Evolutionary conservation across 1,284 basidiomycete species (phyloP).

Genomic region (Pterulicium gracile): DNA sequence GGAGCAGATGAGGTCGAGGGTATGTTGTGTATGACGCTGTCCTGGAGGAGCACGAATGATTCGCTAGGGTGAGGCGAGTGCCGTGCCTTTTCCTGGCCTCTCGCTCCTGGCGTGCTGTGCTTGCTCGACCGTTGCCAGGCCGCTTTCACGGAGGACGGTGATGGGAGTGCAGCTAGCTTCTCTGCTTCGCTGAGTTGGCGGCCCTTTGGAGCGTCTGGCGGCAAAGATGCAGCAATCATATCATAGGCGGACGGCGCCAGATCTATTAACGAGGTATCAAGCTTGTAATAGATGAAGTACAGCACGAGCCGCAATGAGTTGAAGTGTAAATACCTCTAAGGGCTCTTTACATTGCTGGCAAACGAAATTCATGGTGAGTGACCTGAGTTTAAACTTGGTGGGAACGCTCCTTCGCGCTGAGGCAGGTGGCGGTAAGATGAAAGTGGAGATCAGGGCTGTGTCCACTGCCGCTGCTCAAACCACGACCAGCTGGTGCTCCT

Average conservation of each 20-base stretch:
- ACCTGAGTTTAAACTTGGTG: slow-evolving; percentile 8
- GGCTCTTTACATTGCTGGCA: slow-evolving; percentile 87
- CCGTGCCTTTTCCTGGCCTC: slow-evolving; percentile 45
- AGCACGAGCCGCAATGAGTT: slow-evolving; percentile 5
- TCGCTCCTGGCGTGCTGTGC: slow-evolving; percentile 26
- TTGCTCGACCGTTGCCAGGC: slow-evolving; percentile 48
- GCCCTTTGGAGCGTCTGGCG: slow-evolving; percentile 35
- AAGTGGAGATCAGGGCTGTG: no score
- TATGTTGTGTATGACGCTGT: slow-evolving; percentile 62
- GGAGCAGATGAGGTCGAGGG: slow-evolving; percentile 31
- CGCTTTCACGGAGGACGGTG: slow-evolving; percentile 44
- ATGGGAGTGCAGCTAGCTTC: slow-evolving; percentile 44
- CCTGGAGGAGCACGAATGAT: slow-evolving; percentile 84
- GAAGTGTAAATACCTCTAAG: slow-evolving; percentile 43
- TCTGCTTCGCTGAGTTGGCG: slow-evolving; percentile 35
- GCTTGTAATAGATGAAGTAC: slow-evolving; percentile 28
- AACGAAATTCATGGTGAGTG: slow-evolving; percentile 46
- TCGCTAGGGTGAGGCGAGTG: slow-evolving; percentile 53
- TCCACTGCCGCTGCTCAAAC: no score
- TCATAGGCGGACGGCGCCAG: slow-evolving; percentile 80
- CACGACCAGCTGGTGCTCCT: no score
- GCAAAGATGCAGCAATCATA: slow-evolving; percentile 68
- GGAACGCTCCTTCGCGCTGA: no score
- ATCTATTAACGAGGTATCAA: slow-evolving; percentile 78
- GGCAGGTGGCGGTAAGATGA: background rate